phyloP scores from a whole-genome alignment of 176 grass and related monocot genomes.

The Phoenix dactylifera region DNA sequence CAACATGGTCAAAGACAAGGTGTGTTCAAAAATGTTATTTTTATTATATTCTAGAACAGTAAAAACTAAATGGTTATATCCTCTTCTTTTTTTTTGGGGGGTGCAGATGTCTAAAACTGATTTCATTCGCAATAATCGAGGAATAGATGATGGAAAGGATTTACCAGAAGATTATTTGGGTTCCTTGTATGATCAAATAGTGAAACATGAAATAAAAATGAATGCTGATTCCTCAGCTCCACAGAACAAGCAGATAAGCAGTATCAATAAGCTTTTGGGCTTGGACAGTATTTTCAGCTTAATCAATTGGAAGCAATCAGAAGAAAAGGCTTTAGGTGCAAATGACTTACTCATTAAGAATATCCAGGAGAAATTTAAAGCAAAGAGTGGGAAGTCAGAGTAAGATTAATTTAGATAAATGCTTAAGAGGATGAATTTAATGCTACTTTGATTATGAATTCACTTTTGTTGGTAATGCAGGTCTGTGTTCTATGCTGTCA shows the following conservation, averaged over 20 bases:
- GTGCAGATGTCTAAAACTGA: slow-evolving; percentile 93
- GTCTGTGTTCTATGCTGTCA: slow-evolving; percentile 78
- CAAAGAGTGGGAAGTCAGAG: slow-evolving; percentile 84
- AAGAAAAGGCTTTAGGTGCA: slow-evolving; percentile 86
- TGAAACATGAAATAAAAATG: slow-evolving; percentile 98
- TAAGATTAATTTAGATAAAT: slow-evolving; percentile 30
- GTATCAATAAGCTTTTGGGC: slow-evolving; percentile 73
- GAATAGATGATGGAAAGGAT: slow-evolving; percentile 96
- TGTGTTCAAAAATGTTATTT: slow-evolving; percentile 13
- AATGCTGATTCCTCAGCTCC: slow-evolving; percentile 54
- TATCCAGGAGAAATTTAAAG: slow-evolving; percentile 95
- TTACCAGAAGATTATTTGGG: slow-evolving; percentile 81
- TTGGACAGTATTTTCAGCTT: slow-evolving; percentile 90
- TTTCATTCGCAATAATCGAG: slow-evolving; percentile 91
- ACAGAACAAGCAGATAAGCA: slow-evolving; percentile 66
- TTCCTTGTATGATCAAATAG: slow-evolving; percentile 80
- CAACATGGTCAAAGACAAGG: slow-evolving; percentile 94
- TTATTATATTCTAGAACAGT: slow-evolving; percentile 4
- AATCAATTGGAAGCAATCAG: slow-evolving; percentile 70
- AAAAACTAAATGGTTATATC: neutral
- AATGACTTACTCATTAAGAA: slow-evolving; percentile 93
- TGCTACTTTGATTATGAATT: slow-evolving; percentile 12
- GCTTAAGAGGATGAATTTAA: slow-evolving; percentile 7
- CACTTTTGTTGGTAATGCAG: slow-evolving; percentile 41
- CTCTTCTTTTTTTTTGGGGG: no score